Evolutionary conservation across 306 rosid genomes (phyloP).

Genomic region (Prunus salicina): DNA sequence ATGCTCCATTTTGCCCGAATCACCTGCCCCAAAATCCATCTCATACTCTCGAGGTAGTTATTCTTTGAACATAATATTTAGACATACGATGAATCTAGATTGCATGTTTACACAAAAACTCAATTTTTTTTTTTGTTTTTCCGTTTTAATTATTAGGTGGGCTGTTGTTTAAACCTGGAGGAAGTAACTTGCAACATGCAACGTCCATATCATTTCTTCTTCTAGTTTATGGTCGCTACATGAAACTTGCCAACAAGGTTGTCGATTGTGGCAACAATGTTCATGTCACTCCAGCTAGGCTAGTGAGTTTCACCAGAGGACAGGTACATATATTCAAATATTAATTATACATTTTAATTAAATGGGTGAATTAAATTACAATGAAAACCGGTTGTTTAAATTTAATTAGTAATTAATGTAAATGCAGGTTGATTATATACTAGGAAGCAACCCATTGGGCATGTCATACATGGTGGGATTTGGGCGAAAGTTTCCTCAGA

Average conservation of each 20-base stretch:
- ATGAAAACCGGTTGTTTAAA: too few species aligned
- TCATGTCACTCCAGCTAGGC: constrained; percentile 4
- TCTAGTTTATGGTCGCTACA: constrained; percentile 35
- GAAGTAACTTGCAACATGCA: constrained; percentile 37
- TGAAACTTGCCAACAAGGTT: constrained; percentile 9
- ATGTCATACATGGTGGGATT: constrained; percentile 66
- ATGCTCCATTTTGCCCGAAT: constrained; percentile 43
- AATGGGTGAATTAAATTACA: too few species aligned
- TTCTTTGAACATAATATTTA: too few species aligned
- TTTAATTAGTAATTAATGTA: too few species aligned
- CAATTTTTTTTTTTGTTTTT: neutral
- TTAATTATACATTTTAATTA: too few species aligned
- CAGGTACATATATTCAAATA: neutral
- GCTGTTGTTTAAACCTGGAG: constrained; percentile 37
- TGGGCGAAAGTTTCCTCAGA: constrained; percentile 37
- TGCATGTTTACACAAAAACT: too few species aligned
- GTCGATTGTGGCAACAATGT: constrained; percentile 15
- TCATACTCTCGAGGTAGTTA: constrained; percentile 37
- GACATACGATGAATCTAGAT: too few species aligned
- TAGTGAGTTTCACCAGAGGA: constrained; percentile 27
- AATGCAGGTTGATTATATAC: constrained; percentile 6
- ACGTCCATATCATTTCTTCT: constrained; percentile 38
- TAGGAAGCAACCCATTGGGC: constrained; percentile 4
- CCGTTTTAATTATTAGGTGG: constrained; percentile 28
- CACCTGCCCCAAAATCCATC: constrained; percentile 28